Conservation (phyloP, 345 rosid genomes). For the Citrus australasica region DNA sequence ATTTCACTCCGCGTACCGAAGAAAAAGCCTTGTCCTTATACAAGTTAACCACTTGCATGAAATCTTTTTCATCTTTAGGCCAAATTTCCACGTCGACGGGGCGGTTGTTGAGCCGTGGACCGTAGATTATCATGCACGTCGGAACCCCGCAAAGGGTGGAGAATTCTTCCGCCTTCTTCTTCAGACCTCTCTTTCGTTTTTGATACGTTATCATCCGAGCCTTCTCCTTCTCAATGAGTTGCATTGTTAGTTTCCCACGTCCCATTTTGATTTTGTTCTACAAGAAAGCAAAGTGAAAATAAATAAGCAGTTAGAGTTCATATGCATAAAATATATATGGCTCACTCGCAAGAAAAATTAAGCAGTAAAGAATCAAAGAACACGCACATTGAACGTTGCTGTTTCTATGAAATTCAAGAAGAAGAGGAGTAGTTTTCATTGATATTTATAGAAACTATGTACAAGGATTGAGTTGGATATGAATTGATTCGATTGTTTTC, state of each 20-base stretch:
- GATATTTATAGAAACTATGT: no score
- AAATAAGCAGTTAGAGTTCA: no score
- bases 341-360: no score
- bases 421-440: no score
- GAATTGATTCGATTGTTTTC: no score
- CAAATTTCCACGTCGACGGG: conserved; percentile 24
- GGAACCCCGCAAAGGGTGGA: conserved; percentile 28
- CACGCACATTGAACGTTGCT: no score
- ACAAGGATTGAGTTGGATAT: no score
- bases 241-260: conserved; percentile 31
- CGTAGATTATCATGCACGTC: conserved; percentile 37
- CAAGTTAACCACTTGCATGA: conserved; percentile 25
- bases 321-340: no score
- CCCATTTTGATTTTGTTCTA: background rate
- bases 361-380: no score
- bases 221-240: conserved; percentile 31
- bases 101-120: conserved; percentile 13
- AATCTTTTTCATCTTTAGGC: conserved; percentile 21
- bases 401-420: no score
- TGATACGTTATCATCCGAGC: conserved; percentile 31
- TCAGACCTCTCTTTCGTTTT: conserved; percentile 33
- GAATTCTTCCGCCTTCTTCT: conserved; percentile 27
- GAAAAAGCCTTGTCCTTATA: conserved; percentile 20
- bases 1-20: conserved; percentile 14
- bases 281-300: no score